Evolutionary conservation across 805 yeast species (phyloP).

Genomic region (Barnettozyma salicaria): DNA sequence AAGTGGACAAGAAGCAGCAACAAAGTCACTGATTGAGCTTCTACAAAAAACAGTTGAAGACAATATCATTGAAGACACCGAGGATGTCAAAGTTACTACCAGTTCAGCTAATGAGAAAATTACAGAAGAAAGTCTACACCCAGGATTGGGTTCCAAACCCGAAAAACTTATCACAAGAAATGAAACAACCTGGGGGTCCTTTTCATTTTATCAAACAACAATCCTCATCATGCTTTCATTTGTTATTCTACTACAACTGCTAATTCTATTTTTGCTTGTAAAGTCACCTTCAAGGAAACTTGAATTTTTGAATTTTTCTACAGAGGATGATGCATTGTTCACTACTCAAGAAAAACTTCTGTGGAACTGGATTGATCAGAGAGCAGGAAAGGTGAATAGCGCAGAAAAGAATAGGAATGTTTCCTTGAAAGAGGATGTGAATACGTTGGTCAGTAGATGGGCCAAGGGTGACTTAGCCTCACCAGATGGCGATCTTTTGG

Average conservation of each 20-base stretch:
- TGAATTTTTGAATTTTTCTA: slow-evolving; percentile 6
- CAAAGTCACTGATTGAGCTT: slow-evolving; percentile 38
- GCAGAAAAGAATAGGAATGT: slow-evolving; percentile 6
- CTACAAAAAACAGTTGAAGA: slow-evolving; percentile 24
- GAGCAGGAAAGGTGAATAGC: slow-evolving; percentile 15
- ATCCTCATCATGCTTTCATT: not conserved
- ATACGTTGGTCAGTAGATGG: slow-evolving; percentile 20
- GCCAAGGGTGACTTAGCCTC: slow-evolving; percentile 17
- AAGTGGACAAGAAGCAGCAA: slow-evolving; percentile 69
- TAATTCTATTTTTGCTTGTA: slow-evolving; percentile 12
- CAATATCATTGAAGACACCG: slow-evolving; percentile 13
- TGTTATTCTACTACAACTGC: slow-evolving; percentile 15
- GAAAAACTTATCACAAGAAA: too few species aligned
- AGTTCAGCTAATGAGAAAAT: slow-evolving; percentile 1
- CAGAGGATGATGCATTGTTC: slow-evolving; percentile 12
- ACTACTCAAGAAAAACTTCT: slow-evolving; percentile 22
- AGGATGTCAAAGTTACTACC: slow-evolving; percentile 8
- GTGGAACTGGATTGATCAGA: slow-evolving; percentile 28
- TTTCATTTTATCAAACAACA: too few species aligned
- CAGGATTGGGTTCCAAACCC: too few species aligned
- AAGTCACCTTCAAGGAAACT: not conserved
- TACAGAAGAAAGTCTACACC: slow-evolving; percentile 1
- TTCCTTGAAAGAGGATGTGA: slow-evolving; percentile 18
- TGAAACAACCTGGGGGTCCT: too few species aligned
- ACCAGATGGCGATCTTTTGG: slow-evolving; percentile 12